Percentiles rank a stretch among this genome's conserved stretches.
Evolutionary conservation across 139 green algal genomes (phyloP).

Genomic region (Trebouxia sp.): DNA sequence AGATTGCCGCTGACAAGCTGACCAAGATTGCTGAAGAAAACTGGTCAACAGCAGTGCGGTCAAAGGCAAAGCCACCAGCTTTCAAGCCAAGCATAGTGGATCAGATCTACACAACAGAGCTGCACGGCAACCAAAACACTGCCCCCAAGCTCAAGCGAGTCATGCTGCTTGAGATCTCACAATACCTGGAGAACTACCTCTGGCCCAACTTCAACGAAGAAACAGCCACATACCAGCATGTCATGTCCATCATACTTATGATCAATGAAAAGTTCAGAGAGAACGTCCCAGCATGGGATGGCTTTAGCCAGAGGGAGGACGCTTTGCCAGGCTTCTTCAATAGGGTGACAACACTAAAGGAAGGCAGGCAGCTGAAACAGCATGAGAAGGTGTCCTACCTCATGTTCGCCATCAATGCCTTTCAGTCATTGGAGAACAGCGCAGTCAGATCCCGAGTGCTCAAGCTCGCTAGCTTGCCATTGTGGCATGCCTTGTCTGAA

Average conservation of each 20-base stretch:
- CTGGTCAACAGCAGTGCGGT: slow-evolving; percentile 46
- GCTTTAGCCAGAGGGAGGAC: slow-evolving; percentile 51
- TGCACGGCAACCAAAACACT: slow-evolving; percentile 46
- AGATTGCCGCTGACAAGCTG: slow-evolving; percentile 44
- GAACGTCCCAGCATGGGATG: slow-evolving; percentile 79
- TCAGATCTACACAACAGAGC: slow-evolving; percentile 65
- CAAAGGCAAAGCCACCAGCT: slow-evolving; percentile 27
- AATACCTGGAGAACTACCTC: slow-evolving; percentile 97
- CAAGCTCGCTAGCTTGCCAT: slow-evolving; percentile 79
- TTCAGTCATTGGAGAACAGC: slow-evolving; percentile 88
- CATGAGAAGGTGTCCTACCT: slow-evolving; percentile 79
- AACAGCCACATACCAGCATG: slow-evolving; percentile 55
- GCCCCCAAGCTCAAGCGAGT: slow-evolving; percentile 57
- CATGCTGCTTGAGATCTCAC: slow-evolving; percentile 84
- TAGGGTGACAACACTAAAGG: slow-evolving; percentile 67
- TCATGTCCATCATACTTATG: slow-evolving; percentile 90
- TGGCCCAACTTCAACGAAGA: slow-evolving; percentile 82
- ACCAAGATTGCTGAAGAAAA: slow-evolving; percentile 51
- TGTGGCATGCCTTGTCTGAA: slow-evolving; percentile 84
- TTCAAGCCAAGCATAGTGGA: slow-evolving; percentile 70
- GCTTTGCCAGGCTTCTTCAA: slow-evolving; percentile 62
- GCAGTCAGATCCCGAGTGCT: slow-evolving; percentile 71
- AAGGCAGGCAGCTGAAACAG: slow-evolving; percentile 30
- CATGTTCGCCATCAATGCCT: slow-evolving; percentile 86
- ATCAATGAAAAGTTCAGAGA: slow-evolving; percentile 96